Evolutionary conservation across 805 yeast genomes (phyloP).

Genomic region (Hemisphaericaspora nanyangensis): DNA sequence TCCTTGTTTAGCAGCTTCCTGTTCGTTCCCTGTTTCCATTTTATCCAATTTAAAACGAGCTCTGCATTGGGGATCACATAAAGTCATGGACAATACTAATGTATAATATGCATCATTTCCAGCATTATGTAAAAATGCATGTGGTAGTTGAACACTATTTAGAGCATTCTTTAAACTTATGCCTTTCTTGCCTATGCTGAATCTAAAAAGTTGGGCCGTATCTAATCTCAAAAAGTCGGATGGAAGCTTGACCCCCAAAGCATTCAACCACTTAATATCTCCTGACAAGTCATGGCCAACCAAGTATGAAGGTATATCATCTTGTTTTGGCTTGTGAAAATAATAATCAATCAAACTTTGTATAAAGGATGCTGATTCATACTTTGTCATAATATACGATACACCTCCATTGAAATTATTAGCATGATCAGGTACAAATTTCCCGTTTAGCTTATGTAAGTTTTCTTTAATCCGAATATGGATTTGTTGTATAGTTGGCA

Average conservation of each 20-base stretch:
- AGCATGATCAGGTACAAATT: constrained; percentile 52
- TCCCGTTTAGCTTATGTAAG: constrained; percentile 42
- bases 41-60: constrained; percentile 7
- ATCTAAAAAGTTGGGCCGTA: constrained; percentile 43
- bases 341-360: constrained; percentile 44
- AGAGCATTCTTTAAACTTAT: constrained; percentile 44
- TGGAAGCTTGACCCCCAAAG: constrained; percentile 46
- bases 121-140: constrained; percentile 61
- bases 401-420: constrained; percentile 48
- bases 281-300: constrained; percentile 62
- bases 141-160: constrained; percentile 46
- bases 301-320: constrained; percentile 22
- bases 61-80: constrained; percentile 44
- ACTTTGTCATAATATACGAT: constrained; percentile 38
- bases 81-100: constrained; percentile 42
- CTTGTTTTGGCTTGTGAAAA: constrained; percentile 23
- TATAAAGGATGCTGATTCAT: constrained; percentile 34
- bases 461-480: constrained; percentile 46
- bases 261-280: constrained; percentile 51
- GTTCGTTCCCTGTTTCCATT: not conserved
- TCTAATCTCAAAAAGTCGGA: constrained; percentile 30
- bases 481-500: constrained; percentile 38
- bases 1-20: constrained; percentile 2
- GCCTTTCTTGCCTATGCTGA: constrained; percentile 37
- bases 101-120: constrained; percentile 70